Conservation (phyloP, 805 yeast genomes). For the Kockiozyma suomiensis region DNA sequence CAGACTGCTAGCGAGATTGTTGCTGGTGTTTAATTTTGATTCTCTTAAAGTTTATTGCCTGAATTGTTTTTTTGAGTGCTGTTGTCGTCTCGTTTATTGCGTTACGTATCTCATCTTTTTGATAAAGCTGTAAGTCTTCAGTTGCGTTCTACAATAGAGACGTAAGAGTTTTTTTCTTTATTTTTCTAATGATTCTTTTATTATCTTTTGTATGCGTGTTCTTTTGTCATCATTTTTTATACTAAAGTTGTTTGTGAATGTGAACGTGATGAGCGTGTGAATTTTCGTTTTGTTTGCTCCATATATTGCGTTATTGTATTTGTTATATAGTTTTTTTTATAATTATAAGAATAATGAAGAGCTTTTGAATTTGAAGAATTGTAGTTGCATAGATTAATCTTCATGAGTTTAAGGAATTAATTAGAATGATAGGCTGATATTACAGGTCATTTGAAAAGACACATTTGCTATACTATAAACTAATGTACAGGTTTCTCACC, state of each 20-base stretch:
- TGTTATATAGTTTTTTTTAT: slow-evolving; percentile 6
- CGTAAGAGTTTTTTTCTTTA: neutral
- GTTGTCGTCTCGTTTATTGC: neutral
- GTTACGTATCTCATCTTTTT: neutral
- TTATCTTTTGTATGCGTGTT: neutral
- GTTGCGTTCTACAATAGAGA: neutral
- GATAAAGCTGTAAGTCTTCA: neutral
- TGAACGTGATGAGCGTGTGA: neutral
- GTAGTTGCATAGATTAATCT: too few species aligned
- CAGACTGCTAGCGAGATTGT: slow-evolving; percentile 90
- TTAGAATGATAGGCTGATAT: too few species aligned
- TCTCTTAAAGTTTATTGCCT: neutral
- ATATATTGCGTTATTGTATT: slow-evolving; percentile 3
- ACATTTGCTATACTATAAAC: too few species aligned
- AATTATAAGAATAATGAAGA: neutral
- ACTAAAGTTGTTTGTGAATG: neutral
- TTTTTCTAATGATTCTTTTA: neutral
- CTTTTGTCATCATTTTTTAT: neutral
- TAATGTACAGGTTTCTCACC: too few species aligned
- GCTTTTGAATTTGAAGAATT: too few species aligned
- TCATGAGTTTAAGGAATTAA: too few species aligned
- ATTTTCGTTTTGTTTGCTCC: neutral
- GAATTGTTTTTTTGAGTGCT: neutral
- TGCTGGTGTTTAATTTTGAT: slow-evolving; percentile 40
- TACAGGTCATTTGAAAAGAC: neutral